These are phyloP conservation scores for Glycine soja DNA, from an alignment of 306 rosid species.

Conservation along the genomic window DNA sequence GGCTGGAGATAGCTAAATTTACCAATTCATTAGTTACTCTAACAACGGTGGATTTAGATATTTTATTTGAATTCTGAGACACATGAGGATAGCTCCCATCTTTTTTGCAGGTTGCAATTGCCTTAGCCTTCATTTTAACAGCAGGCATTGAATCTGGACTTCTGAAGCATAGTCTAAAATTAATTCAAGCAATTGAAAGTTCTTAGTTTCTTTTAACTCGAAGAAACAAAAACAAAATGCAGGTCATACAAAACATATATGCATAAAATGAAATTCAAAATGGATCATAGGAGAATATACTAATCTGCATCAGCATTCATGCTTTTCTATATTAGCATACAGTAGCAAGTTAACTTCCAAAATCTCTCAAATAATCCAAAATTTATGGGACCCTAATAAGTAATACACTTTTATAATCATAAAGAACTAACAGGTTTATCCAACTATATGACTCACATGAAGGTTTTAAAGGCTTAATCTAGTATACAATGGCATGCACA, in stretches of 20 bases:
- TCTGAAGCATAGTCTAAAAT: conserved; percentile 26
- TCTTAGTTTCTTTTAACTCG: neutral
- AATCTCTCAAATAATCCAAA: neutral
- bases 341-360: neutral
- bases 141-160: conserved; percentile 31
- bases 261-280: conserved; percentile 21
- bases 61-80: conserved; percentile 42
- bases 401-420: neutral
- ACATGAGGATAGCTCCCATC: conserved; percentile 41
- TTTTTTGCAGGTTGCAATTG: conserved; percentile 28
- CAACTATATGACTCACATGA: neutral
- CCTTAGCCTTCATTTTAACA: conserved; percentile 39
- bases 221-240: conserved; percentile 28
- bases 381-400: neutral
- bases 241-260: neutral
- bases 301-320: neutral
- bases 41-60: conserved; percentile 28
- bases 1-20: conserved; percentile 34
- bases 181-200: conserved; percentile 28
- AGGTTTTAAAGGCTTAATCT: neutral
- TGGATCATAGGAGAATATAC: neutral
- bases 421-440: neutral
- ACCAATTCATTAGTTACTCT: conserved; percentile 21
- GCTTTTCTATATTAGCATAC: neutral
- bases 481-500: neutral